Percentiles rank a stretch among this genome's conserved stretches.
These are phyloP conservation scores for Schizonepeta tenuifolia DNA, from an alignment of 257 asterid species.

Conservation along the genomic window DNA sequence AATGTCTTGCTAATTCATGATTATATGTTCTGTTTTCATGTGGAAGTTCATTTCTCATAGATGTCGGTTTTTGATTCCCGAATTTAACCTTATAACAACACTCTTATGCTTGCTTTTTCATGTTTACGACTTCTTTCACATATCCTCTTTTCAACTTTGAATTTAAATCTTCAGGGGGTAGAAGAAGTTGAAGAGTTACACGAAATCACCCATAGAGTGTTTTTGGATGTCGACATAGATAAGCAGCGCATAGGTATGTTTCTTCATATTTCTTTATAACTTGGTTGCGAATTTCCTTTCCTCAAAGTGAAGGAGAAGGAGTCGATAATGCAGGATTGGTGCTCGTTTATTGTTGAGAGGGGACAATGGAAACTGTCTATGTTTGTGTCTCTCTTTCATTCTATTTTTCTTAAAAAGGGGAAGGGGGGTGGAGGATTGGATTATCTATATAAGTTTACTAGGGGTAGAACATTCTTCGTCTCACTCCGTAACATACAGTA, in stretches of 20 bases:
- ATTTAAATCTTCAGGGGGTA: slow-evolving; percentile 48
- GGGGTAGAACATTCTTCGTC: neutral
- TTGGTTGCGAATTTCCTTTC: neutral
- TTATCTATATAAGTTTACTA: no score
- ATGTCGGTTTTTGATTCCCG: neutral
- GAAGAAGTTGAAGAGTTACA: slow-evolving; percentile 62
- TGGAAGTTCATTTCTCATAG: neutral
- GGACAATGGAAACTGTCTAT: no score
- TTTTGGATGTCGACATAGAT: slow-evolving; percentile 95
- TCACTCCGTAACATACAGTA: neutral
- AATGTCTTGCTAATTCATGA: neutral
- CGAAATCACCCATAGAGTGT: slow-evolving; percentile 85
- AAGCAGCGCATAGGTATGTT: slow-evolving; percentile 76
- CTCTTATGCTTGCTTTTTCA: slow-evolving; percentile 2
- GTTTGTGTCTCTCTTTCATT: no score
- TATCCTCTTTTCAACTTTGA: neutral
- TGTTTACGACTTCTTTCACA: neutral
- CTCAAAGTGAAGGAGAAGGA: neutral
- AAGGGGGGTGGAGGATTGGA: no score
- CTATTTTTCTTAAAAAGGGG: no score
- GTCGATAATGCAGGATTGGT: neutral
- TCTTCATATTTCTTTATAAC: neutral
- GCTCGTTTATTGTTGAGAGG: neutral
- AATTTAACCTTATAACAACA: neutral
- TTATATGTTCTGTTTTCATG: slow-evolving; percentile 12